Base-by-base conservation (phyloP, 306 rosid genomes). In the Cicer arietinum region DNA sequence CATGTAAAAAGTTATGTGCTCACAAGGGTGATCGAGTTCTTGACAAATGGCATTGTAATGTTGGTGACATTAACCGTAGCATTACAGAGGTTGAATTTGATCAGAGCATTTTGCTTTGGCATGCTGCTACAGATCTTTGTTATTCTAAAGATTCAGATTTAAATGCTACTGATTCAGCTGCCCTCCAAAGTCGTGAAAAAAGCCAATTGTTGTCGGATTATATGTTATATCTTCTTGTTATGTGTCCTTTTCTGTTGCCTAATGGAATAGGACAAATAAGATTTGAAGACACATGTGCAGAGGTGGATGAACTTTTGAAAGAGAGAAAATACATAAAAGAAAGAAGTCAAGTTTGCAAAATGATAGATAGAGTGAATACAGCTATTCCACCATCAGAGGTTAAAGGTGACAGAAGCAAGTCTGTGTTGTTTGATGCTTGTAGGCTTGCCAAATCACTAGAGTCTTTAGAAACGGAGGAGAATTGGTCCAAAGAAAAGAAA, bases 101-200 rank as follows among this genome's bases (percentile, higher is more conserved):
- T 8, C 69, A 63, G 13, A 63, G 69, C 47, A 63, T 63, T 63
- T 9, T 20, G 25, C 79, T 82, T 42, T 82, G 85, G 85, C 85
- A 82, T 43, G 77, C 77, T 17, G 82, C 85, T 10, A 82, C 82
- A 5, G 79, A 77, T 67, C 82, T 82, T 3, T 77, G 82, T 2
- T 72, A 48, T 13, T 18, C 41, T 39, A 47, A 39, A 25, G 82
- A 72, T 48, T 17, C 30, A 2, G 7, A 6, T 3, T 16, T 13
- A 63, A 14, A 16, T 7, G 5, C 12, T 59, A 30, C 25, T 22
- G 9, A 5, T 41, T 4, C 3, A 9, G 16, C 3, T 1, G 17
- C 6, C 1, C 13, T 45, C 4, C 50, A 63, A 39, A 45, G 48
- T 40, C 43, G 46, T 30, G 3, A 10, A 48, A 44, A 22, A 13